Conservation (phyloP, 345 rosid species). For the Excoecaria agallocha region DNA sequence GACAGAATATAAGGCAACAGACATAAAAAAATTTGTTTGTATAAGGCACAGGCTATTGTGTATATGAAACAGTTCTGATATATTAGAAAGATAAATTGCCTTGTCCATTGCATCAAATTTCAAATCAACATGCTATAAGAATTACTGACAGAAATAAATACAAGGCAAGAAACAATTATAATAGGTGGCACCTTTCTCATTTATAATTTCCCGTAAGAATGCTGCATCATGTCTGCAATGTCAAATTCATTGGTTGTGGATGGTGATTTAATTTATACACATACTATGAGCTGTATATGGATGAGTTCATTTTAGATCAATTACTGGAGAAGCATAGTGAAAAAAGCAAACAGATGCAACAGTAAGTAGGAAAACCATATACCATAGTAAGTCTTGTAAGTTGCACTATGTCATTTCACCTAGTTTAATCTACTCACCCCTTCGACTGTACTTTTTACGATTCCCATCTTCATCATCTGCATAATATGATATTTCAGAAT, state of each 20-base stretch:
- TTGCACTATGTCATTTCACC: constrained; percentile 4
- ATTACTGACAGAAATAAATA: neutral
- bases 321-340: neutral
- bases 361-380: neutral
- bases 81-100: neutral
- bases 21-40: neutral
- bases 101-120: neutral
- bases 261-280: neutral
- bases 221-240: neutral
- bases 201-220: neutral
- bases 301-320: neutral
- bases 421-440: constrained; percentile 50
- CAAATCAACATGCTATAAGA: neutral
- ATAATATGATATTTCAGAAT: constrained; percentile 70
- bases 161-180: neutral
- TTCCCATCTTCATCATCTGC: constrained; percentile 96
- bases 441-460: constrained; percentile 74
- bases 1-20: constrained; percentile 5
- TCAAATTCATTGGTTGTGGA: neutral
- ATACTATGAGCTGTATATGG: neutral
- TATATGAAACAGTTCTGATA: neutral
- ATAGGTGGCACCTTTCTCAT: neutral
- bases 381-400: neutral
- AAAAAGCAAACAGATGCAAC: neutral
- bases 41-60: neutral